A percentile compares a stretch with the other conserved stretches of the same genome.
These are phyloP conservation scores for Melanogaster broomeanus DNA, from an alignment of 768 basidiomycete species.

Conservation along the genomic window DNA sequence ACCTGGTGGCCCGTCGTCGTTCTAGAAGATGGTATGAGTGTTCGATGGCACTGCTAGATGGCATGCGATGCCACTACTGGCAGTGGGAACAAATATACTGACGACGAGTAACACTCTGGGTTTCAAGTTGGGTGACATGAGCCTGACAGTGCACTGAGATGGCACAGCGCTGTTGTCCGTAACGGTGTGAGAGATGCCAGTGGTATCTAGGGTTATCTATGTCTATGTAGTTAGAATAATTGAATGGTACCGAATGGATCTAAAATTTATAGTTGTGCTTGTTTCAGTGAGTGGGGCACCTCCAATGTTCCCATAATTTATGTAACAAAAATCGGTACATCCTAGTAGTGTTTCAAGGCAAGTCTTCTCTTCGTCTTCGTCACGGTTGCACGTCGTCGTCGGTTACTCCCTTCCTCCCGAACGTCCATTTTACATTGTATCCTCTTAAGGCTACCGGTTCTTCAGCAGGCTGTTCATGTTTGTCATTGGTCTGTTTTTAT, in stretches of 20 bases:
- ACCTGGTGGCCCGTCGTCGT: slow-evolving; percentile 84
- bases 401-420: not conserved
- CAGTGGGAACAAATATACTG: too few relatives aligned
- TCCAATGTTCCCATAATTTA: slow-evolving; percentile 24
- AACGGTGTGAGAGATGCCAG: too few relatives aligned
- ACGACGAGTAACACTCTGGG: slow-evolving; percentile 46
- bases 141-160: too few relatives aligned
- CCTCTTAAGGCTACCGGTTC: slow-evolving; percentile 5
- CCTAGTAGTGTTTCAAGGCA: too few relatives aligned
- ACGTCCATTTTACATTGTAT: not conserved
- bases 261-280: not conserved
- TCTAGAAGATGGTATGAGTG: slow-evolving; percentile 42
- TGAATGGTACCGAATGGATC: not conserved
- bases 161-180: too few relatives aligned
- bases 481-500: slow-evolving; percentile 9
- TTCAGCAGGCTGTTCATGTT: slow-evolving; percentile 14
- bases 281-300: slow-evolving; percentile 11
- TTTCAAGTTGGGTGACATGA: slow-evolving; percentile 11
- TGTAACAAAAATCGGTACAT: slow-evolving; percentile 7
- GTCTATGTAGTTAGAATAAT: too few relatives aligned
- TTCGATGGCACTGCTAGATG: not conserved
- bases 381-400: not conserved
- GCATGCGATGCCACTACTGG: not conserved
- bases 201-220: too few relatives aligned
- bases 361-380: too few relatives aligned